These are phyloP conservation scores for Diaporthe amygdali DNA, from an alignment of 2,329 filamentous ascomycete species.

Conservation along the genomic window DNA sequence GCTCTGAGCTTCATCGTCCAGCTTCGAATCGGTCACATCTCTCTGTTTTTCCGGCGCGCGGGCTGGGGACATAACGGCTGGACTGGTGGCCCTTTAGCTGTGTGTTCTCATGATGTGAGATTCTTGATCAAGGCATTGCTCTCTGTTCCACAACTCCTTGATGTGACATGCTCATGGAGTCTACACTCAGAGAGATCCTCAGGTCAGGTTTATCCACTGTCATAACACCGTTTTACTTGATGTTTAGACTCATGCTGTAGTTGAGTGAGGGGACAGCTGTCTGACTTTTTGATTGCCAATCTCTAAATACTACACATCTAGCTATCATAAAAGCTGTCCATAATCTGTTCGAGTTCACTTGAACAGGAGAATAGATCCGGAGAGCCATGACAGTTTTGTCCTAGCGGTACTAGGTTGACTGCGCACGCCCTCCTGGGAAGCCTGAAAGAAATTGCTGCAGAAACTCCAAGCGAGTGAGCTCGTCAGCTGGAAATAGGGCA, in stretches of 20 bases:
- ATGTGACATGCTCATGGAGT: no score
- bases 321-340: neutral
- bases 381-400: neutral
- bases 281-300: fast-evolving
- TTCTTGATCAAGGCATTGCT: no score
- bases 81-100: no score
- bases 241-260: neutral
- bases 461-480: neutral
- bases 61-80: no score
- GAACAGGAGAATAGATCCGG: fast-evolving
- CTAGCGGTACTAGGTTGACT: no score
- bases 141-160: no score
- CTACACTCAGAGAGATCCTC: neutral
- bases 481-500: neutral
- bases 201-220: neutral
- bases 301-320: no score
- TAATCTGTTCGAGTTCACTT: neutral
- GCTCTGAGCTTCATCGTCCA: neutral
- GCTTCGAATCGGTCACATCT: no score
- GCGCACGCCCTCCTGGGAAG: neutral
- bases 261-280: neutral
- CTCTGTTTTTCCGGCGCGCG: no score
- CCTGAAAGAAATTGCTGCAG: no score
- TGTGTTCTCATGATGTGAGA: no score
- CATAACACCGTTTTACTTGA: neutral